Base-by-base conservation (phyloP, 805 yeast genomes). In the Danielia oregonensis region DNA sequence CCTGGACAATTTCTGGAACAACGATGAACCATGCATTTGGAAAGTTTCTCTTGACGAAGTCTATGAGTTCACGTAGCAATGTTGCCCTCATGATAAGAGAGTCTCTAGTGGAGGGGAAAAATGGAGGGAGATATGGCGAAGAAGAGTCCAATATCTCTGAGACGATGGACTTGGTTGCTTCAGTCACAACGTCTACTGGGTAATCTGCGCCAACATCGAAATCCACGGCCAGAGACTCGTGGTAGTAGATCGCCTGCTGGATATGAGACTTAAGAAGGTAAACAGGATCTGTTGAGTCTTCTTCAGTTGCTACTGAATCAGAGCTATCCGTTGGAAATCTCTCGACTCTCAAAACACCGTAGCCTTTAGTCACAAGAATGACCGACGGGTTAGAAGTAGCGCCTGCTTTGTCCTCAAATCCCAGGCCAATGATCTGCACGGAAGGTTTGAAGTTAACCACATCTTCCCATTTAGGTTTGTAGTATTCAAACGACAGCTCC, bases 191-290 rank as follows among this genome's bases (percentile, higher is more conserved):
- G 4, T 40, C 40, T 6, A 44, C 40, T 4, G 54, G 32, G 29
- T 34, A 46, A 0, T 42, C 79, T 2, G 44, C 41, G 40, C 74
- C 78, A 14, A 79, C 55, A 18, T 70, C 70, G 36, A 78, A 58
- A 6, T 69, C 68, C 3, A 76, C 58, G 10, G 67, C 72, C 3
- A 67, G 27, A 58, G 71, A 51, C 57, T 65, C 59, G 2, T 77
- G 71, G 42, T 76, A 84, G 48, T 80, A 82, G 1, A 89, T 76
- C 0, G 89, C 95, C 57, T 89, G 97, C 45, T 83, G 93, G 15
- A 91, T 75, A 47, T 81, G 89, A 0, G 86, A 74, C 51, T 80
- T 81, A 22, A 85, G 65, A 30, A 79, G 68, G n/a, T 3, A 19
- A 18, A 42, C 44, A 0, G 51, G 49, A 15, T 47, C 44, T 7